phyloP scores from a whole-genome alignment of 768 basidiomycete genomes.

The Suillus ampliporus region DNA sequence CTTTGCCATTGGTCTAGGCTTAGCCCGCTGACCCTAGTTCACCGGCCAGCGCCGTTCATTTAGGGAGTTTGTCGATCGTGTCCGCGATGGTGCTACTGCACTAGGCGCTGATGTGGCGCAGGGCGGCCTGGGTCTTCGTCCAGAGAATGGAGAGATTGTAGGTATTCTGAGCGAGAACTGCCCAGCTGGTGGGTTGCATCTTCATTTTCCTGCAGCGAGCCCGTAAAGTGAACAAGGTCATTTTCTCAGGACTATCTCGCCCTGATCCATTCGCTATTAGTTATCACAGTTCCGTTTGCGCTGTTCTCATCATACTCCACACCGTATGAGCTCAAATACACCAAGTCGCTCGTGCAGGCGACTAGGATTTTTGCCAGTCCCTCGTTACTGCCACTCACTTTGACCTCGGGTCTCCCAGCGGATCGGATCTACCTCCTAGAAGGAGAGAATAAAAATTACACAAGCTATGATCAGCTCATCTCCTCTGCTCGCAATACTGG shows the following conservation, averaged over 20 bases:
- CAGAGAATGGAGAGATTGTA: constrained; percentile 55
- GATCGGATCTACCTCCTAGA: constrained; percentile 50
- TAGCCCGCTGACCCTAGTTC: too few relatives aligned
- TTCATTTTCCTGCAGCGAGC: neutral
- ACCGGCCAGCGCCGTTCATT: constrained; percentile 48
- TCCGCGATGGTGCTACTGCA: constrained; percentile 56
- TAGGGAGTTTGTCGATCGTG: constrained; percentile 50
- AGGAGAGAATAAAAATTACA: constrained; percentile 42
- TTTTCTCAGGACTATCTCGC: constrained; percentile 50
- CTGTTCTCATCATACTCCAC: constrained; percentile 55
- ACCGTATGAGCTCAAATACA: constrained; percentile 54
- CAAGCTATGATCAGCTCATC: constrained; percentile 48
- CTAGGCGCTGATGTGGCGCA: constrained; percentile 47
- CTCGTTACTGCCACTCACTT: constrained; percentile 40
- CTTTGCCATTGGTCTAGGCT: too few relatives aligned
- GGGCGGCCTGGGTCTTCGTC: constrained; percentile 59
- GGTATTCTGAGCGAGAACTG: constrained; percentile 73
- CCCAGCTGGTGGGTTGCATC: constrained; percentile 48
- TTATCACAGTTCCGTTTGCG: constrained; percentile 50
- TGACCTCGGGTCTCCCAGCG: constrained; percentile 38
- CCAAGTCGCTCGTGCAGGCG: constrained; percentile 46
- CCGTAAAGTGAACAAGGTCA: neutral
- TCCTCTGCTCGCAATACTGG: constrained; percentile 40
- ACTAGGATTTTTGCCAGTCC: constrained; percentile 57
- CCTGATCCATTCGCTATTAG: constrained; percentile 48